Base-by-base conservation (phyloP, 2,329 filamentous ascomycete species). In the Curvularia sp. region DNA sequence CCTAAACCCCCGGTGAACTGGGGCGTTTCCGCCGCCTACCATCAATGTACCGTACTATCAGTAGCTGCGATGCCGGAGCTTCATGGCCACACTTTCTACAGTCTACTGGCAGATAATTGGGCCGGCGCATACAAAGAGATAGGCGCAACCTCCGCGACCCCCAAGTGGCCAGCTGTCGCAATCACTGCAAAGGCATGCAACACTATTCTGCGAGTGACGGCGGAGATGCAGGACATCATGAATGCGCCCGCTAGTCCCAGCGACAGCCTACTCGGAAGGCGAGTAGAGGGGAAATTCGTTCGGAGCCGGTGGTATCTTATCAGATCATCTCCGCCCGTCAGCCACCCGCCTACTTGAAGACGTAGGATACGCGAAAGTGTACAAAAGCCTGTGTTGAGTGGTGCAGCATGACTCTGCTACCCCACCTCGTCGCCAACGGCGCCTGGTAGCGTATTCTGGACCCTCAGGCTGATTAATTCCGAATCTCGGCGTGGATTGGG, bases 231-330 rank as follows among this genome's bases (percentile, higher is more conserved):
- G 4, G 22, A 30, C 54, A 26, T 65, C 49, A 65, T 60, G 44
- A 59, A 55, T 31, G 51, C 53, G 41, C 58, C 57, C 58, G 61
- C 65, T 64, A 41, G 60, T 49, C 46, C 58, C 57, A 60, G 65
- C 60, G 61, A 57, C 54, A 43, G 47, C 60, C 56, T 46, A 51
- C 43, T 52, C 42, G 56, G 44, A 26, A 49, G 50, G 52, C 38
- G 59, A 63, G 62, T 58, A 33, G 59, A 64, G 63, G 60, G 66
- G 65, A 57, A 57, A 35, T 26, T 49, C 5, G 30, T 49, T 58
- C 50, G 42, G 52, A 57, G 60, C 61, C 53, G 56, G 49, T 15
- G 39, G 49, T 61, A 73, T 73, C 67, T 70, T 64, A 73, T 73
- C 65, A 64, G 65, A 70, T 69, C 65, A 69, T 65, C 66, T 70